phyloP scores from a whole-genome alignment of 805 yeast species.

The Wickerhamomyces canadensis region DNA sequence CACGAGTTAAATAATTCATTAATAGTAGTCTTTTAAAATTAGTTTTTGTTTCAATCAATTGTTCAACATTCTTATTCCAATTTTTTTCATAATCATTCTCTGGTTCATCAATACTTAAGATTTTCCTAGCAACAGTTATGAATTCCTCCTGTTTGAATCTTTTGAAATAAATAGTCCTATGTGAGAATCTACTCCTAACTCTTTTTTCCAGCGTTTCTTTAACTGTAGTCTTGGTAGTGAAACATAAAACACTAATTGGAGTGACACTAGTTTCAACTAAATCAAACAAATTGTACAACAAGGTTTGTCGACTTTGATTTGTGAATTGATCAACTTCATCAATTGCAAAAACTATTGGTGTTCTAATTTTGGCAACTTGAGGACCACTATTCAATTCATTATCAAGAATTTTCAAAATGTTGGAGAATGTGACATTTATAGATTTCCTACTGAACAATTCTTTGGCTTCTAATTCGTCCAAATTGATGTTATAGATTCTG shows the following conservation, averaged over 20 bases:
- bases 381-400: constrained; percentile 19
- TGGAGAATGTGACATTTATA: constrained; percentile 55
- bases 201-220: constrained; percentile 85
- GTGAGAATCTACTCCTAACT: constrained; percentile 85
- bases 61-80: constrained; percentile 42
- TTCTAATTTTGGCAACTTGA: constrained; percentile 11
- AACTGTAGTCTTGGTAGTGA: constrained; percentile 67
- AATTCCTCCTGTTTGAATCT: constrained; percentile 44
- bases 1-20: constrained; percentile 51
- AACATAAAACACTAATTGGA: constrained; percentile 79
- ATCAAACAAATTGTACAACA: constrained; percentile 84
- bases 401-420: constrained; percentile 49
- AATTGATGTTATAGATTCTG: constrained; percentile 24
- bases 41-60: constrained; percentile 24
- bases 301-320: constrained; percentile 65
- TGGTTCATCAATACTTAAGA: constrained; percentile 28
- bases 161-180: constrained; percentile 58
- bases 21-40: constrained; percentile 32
- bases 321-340: constrained; percentile 87
- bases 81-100: constrained; percentile 23
- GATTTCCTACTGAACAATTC: constrained; percentile 45
- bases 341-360: constrained; percentile 66
- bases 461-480: constrained; percentile 17
- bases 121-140: constrained; percentile 38
- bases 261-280: constrained; percentile 64